Conservation (phyloP, 768 basidiomycete genomes). For the Termitomyces sp. region DNA sequence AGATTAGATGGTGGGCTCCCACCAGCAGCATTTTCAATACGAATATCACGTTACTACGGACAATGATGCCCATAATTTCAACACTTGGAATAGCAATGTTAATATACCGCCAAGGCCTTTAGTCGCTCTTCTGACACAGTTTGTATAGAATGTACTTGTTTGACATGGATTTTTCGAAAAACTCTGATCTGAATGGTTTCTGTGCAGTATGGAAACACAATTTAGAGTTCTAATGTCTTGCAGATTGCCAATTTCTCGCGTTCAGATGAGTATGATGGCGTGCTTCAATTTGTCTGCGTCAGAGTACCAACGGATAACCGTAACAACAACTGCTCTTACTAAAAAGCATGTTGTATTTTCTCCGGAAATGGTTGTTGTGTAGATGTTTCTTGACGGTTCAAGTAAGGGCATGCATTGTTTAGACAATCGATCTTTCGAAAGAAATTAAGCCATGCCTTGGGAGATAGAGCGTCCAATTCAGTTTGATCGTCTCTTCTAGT, state of each 20-base stretch:
- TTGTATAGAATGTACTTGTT: not conserved
- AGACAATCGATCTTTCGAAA: too few relatives aligned
- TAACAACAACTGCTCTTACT: too few relatives aligned
- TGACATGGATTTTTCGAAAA: not conserved
- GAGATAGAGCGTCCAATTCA: too few relatives aligned
- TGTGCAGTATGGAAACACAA: not conserved
- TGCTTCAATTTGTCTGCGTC: too few relatives aligned
- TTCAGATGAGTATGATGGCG: too few relatives aligned
- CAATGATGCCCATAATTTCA: not conserved
- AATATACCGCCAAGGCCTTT: slow-evolving; percentile 3
- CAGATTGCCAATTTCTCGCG: not conserved
- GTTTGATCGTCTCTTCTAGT: too few relatives aligned
- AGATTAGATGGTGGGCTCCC: slow-evolving; percentile 69
- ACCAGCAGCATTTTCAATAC: not conserved
- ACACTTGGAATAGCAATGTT: slow-evolving; percentile 2
- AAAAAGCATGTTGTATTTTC: too few relatives aligned
- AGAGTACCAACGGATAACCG: too few relatives aligned
- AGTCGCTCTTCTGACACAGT: not conserved
- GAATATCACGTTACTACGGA: not conserved
- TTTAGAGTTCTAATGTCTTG: not conserved
- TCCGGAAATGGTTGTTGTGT: too few relatives aligned
- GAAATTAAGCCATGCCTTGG: too few relatives aligned
- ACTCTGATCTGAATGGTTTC: not conserved
- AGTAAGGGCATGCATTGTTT: too few relatives aligned
- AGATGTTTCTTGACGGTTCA: too few relatives aligned